Evolutionary conservation across 768 basidiomycete species (phyloP).

Genomic region (Kwoniella heveanensis): DNA sequence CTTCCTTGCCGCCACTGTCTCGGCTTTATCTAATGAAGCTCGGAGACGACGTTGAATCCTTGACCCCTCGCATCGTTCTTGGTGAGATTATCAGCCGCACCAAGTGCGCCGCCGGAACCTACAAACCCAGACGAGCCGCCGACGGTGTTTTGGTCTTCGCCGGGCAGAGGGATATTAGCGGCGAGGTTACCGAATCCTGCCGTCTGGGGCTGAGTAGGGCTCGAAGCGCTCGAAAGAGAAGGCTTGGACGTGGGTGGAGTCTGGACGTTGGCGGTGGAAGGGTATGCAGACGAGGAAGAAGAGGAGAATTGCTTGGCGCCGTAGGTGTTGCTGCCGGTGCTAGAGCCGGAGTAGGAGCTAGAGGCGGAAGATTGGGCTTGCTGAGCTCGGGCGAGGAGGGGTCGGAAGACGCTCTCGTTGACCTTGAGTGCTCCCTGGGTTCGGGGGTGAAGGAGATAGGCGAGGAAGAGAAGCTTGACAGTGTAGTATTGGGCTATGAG

Average conservation of each 20-base stretch:
- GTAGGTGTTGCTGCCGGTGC: not conserved
- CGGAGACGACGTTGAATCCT: slow-evolving; percentile 17
- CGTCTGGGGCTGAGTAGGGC: slow-evolving; percentile 6
- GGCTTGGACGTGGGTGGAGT: slow-evolving; percentile 24
- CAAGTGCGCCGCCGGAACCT: not conserved
- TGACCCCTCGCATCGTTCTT: slow-evolving; percentile 19
- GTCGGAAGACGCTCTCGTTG: slow-evolving; percentile 33
- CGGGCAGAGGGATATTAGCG: slow-evolving; percentile 11
- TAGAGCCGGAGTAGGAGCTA: not conserved
- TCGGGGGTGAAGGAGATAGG: slow-evolving; percentile 47
- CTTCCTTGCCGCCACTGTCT: not conserved
- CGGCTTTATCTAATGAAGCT: slow-evolving; percentile 5
- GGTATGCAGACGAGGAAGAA: slow-evolving; percentile 9
- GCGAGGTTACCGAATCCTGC: slow-evolving; percentile 14
- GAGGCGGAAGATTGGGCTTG: slow-evolving; percentile 2
- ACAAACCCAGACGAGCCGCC: not conserved
- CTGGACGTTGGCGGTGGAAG: slow-evolving; percentile 4
- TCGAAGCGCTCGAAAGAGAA: slow-evolving; percentile 11
- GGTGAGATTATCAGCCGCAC: slow-evolving; percentile 9
- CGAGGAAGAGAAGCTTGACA: slow-evolving; percentile 50
- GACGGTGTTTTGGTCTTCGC: slow-evolving; percentile 1
- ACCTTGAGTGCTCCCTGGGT: slow-evolving; percentile 44
- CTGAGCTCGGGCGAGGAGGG: slow-evolving; percentile 19
- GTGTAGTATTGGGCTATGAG: slow-evolving; percentile 50
- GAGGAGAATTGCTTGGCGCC: not conserved